Evolutionary conservation across 2,329 filamentous ascomycete species (phyloP), one percentile per base, ranked within the genome.

Genomic region (Bipolaris bicolor): DNA sequence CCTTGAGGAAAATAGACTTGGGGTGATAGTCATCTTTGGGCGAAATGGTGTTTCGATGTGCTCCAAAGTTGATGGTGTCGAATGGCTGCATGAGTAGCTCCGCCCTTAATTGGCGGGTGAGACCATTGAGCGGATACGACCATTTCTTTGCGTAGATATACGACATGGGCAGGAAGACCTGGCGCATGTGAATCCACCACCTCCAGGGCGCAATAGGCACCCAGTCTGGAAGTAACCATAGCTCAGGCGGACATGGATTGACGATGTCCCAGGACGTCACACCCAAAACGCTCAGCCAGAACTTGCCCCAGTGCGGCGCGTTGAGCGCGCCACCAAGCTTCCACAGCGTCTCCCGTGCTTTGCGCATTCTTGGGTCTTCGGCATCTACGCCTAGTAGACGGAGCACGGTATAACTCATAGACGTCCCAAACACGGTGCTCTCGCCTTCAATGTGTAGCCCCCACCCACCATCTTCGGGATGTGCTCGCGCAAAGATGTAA

Each of bases 111-210:
- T 86, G 85, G 20, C 85, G 84, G 49, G 90, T 90, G 2, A 96
- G 75, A 3, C 89, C 85, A 39, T 90, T 94, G 65, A 90, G 83
- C 15, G 91, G 90, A 63, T 89, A 90, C 26, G 83, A 84, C 87
- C 91, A 97, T 62, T 83, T 83, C 79, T 90, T 92, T 0, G 92
- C 96, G 81, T 90, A 97, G 40, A 98, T 77, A 71, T 90, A 97
- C 0, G 90, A 88, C 92, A 98, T 97, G 5, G 93, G 90, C 47
- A 97, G 76, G 70, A 94, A 97, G n/a, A 99, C 93, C 77, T 90
- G 88, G n/a, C 95, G 91, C 77, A 97, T 97, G 69, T 99, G 95
- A 69, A 98, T 91, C 94, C 93, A 97, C 93, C 94, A 97, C 64
- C 92, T 83, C 92, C 92, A 96, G 0, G 94, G 94, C 5, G 92